phyloP scores from a whole-genome alignment of 768 basidiomycete species.

The Russula emetica region DNA sequence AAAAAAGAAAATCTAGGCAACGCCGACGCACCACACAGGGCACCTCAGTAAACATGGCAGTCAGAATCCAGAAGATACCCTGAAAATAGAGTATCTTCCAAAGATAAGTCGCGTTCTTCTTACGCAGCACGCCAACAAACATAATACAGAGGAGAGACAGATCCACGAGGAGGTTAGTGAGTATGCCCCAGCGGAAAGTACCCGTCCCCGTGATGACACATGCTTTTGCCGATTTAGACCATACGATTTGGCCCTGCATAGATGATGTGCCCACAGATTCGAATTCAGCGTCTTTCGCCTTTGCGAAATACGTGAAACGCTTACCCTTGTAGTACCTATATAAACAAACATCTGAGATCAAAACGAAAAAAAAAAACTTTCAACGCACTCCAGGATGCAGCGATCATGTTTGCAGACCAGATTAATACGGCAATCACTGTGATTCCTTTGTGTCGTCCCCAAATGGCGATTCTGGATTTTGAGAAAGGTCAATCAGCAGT shows the following conservation, averaged over 20 bases:
- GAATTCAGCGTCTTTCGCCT: background rate
- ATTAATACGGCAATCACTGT: background rate
- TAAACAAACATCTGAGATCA: background rate
- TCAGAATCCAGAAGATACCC: constrained; percentile 13
- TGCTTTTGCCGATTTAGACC: background rate
- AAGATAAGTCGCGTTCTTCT: constrained; percentile 16
- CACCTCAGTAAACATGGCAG: constrained; percentile 12
- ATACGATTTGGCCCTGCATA: background rate
- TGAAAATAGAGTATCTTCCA: constrained; percentile 21
- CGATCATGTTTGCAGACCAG: constrained; percentile 12
- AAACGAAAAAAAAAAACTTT: background rate
- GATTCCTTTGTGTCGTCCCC: constrained; percentile 13
- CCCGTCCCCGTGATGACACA: constrained; percentile 7
- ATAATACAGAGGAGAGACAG: constrained; percentile 19
- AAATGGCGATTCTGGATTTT: constrained; percentile 13
- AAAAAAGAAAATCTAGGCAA: background rate
- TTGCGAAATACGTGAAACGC: background rate
- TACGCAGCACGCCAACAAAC: constrained; percentile 22
- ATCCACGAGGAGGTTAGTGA: constrained; percentile 19
- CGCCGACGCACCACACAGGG: constrained; percentile 12
- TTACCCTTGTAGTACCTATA: background rate
- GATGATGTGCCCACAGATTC: background rate
- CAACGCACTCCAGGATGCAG: background rate
- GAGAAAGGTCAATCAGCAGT: background rate
- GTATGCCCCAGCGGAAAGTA: constrained; percentile 14